Percentiles rank a stretch among this genome's conserved stretches.
Evolutionary conservation across 257 asterid species (phyloP).

Genomic region (Primulina tabacum): DNA sequence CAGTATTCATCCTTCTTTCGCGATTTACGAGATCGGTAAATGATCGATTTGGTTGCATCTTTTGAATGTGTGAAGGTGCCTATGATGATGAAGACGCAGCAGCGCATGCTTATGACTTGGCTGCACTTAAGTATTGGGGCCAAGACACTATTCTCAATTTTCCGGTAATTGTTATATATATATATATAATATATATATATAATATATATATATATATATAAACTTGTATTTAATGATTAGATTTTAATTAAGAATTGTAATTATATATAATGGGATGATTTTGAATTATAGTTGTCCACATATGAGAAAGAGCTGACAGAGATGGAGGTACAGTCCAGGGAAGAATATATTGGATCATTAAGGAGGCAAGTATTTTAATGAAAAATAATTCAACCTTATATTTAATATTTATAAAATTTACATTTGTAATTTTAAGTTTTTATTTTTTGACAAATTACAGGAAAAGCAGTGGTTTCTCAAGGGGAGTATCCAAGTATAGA

Average conservation of each 20-base stretch:
- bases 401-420: not conserved
- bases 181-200: not conserved
- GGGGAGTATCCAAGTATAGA: conserved; percentile 87
- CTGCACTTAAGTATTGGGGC: conserved; percentile 91
- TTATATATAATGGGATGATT: not conserved
- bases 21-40: not conserved
- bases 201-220: not conserved
- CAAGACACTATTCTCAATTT: conserved; percentile 74
- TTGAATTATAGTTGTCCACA: conserved; percentile 44
- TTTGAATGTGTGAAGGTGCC: conserved; percentile 46
- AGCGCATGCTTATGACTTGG: conserved; percentile 85
- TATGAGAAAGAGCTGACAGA: conserved; percentile 55
- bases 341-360: conserved; percentile 81
- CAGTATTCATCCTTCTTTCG: not conserved
- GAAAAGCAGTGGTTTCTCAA: conserved; percentile 82
- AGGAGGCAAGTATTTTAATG: conserved; percentile 42
- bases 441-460: conserved; percentile 34
- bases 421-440: not conserved
- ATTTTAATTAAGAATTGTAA: not conserved
- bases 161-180: conserved; percentile 54
- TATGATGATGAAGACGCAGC: conserved; percentile 86
- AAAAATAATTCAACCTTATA: not conserved
- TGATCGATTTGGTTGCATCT: not conserved
- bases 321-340: conserved; percentile 80
- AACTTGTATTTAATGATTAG: not conserved